Percentiles rank a stretch among this genome's conserved stretches.
Evolutionary conservation across 768 basidiomycete genomes (phyloP).

Genomic region (Rhodosporidiobolus odoratus): DNA sequence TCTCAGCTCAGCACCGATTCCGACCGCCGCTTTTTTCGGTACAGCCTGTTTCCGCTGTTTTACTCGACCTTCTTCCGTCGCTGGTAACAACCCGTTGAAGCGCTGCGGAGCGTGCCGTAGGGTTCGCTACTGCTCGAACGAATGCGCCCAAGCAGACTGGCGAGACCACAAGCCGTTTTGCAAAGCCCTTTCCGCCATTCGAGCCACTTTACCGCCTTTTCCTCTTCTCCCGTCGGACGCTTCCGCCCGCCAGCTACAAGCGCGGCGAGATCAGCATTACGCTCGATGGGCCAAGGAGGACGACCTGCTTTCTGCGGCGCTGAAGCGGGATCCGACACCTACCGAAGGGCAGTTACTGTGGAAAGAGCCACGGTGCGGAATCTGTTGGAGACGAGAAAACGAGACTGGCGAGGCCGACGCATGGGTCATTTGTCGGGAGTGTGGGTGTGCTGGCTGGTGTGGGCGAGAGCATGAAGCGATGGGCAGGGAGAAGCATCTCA

Average conservation of each 20-base stretch:
- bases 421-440: slow-evolving; percentile 10
- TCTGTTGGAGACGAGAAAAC: slow-evolving; percentile 23
- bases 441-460: slow-evolving; percentile 17
- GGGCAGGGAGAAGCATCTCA: background rate
- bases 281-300: slow-evolving; percentile 21
- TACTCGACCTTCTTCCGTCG: too few relatives aligned
- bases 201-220: slow-evolving; percentile 3
- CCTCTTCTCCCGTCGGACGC: background rate
- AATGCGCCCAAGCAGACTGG: slow-evolving; percentile 14
- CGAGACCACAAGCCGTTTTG: slow-evolving; percentile 30
- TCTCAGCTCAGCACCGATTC: too few relatives aligned
- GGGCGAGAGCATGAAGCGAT: background rate
- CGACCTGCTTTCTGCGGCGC: slow-evolving; percentile 14
- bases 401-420: slow-evolving; percentile 10
- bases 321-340: slow-evolving; percentile 7
- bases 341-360: slow-evolving; percentile 17
- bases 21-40: too few relatives aligned
- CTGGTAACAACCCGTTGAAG: too few relatives aligned
- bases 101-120: background rate
- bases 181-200: slow-evolving; percentile 10
- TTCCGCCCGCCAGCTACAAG: background rate
- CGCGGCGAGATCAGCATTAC: background rate
- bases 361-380: slow-evolving; percentile 16
- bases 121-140: slow-evolving; percentile 19
- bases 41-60: too few relatives aligned